Percentiles rank a stretch among this genome's conserved stretches.
These are phyloP conservation scores for Xerocomus spinulosus DNA, from an alignment of 768 basidiomycete genomes.

Conservation along the genomic window DNA sequence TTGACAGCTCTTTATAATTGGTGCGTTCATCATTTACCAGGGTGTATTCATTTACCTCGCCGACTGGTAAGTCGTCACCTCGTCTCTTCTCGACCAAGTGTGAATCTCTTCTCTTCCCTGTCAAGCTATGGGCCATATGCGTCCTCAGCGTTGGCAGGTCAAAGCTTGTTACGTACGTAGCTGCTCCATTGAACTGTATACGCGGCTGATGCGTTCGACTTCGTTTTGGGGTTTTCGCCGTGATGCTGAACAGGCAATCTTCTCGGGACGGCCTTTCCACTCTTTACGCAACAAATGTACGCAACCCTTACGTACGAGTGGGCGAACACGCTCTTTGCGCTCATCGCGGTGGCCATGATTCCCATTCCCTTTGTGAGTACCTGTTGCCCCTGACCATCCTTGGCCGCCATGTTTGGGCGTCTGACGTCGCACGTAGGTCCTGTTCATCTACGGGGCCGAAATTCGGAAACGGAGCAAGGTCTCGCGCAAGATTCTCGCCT, in stretches of 20 bases:
- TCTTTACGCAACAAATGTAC: constrained; percentile 52
- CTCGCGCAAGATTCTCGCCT: constrained; percentile 20
- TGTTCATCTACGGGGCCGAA: constrained; percentile 29
- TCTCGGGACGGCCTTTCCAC: constrained; percentile 49
- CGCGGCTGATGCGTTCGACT: constrained; percentile 13
- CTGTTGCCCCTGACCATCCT: neutral
- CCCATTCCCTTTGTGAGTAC: constrained; percentile 54
- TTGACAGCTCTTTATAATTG: constrained; percentile 46
- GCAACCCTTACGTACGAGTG: constrained; percentile 44
- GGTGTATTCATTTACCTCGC: constrained; percentile 58
- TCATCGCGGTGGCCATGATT: constrained; percentile 45
- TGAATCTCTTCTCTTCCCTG: constrained; percentile 16
- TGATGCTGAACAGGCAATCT: constrained; percentile 43
- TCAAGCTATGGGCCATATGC: constrained; percentile 55
- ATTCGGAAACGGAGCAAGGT: constrained; percentile 32
- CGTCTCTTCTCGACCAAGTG: neutral
- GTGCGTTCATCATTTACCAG: constrained; percentile 52
- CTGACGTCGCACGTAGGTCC: constrained; percentile 10
- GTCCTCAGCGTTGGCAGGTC: constrained; percentile 64
- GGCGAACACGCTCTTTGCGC: constrained; percentile 41
- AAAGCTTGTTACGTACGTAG: constrained; percentile 52
- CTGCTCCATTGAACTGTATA: neutral
- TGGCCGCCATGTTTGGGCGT: neutral
- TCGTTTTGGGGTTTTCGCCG: constrained; percentile 32
- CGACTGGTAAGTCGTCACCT: constrained; percentile 48